Evolutionary conservation across 495 filamentous ascomycete genomes (phyloP).

Genomic region (Penicillium mononematosum): DNA sequence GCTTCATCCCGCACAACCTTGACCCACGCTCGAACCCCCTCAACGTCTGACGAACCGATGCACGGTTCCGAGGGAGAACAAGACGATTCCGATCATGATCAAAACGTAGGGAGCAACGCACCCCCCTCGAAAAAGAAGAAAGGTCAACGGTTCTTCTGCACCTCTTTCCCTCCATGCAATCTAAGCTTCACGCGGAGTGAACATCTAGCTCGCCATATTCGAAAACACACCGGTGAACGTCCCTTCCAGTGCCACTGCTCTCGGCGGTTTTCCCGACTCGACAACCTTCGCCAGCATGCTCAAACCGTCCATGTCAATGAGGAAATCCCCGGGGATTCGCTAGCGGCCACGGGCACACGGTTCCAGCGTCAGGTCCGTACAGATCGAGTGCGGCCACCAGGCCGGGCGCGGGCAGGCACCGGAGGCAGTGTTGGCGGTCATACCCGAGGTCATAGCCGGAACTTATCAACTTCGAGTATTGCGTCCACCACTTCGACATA

Average conservation of each 20-base stretch:
- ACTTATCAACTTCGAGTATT: conserved; percentile 84
- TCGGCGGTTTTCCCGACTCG: conserved; percentile 90
- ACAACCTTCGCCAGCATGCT: conserved; percentile 94
- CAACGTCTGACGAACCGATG: conserved; percentile 71
- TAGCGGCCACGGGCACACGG: conserved; percentile 88
- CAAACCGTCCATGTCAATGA: conserved; percentile 98
- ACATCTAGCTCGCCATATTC: conserved; percentile 91
- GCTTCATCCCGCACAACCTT: conserved; percentile 14
- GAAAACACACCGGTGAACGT: conserved; percentile 96
- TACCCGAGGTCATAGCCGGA: conserved; percentile 74
- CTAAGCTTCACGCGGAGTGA: conserved; percentile 96
- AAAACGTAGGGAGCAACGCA: conserved; percentile 63
- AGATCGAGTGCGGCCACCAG: conserved; percentile 70
- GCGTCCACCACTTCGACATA: conserved; percentile 72
- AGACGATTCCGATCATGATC: conserved; percentile 73
- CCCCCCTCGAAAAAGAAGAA: conserved; percentile 88
- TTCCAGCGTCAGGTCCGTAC: conserved; percentile 95
- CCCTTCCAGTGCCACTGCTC: conserved; percentile 97
- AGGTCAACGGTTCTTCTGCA: conserved; percentile 94
- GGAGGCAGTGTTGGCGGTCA: conserved; percentile 64
- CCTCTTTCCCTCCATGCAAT: conserved; percentile 92
- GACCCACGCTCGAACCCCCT: conserved; percentile 29
- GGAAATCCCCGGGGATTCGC: conserved; percentile 88
- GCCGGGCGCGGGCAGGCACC: conserved; percentile 73
- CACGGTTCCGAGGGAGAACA: conserved; percentile 73